Percentiles rank a stretch among this genome's conserved stretches.
Conservation (phyloP, 768 basidiomycete species). For the Tephrocybe sp. region DNA sequence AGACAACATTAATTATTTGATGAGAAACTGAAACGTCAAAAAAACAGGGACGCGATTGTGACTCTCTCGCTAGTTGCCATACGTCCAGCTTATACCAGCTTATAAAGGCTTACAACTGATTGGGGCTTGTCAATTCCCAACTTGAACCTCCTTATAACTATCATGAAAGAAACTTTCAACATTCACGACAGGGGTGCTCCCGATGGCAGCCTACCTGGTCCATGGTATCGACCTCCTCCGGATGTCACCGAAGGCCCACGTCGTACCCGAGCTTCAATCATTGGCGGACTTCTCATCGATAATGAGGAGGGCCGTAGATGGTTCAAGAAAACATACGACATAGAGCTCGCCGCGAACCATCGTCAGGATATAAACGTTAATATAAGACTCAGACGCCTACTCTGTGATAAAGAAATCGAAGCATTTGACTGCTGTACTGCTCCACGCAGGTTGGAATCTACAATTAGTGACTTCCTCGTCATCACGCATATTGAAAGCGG, state of each 20-base stretch:
- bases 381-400: conserved; percentile 7
- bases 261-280: conserved; percentile 9
- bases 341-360: conserved; percentile 16
- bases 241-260: conserved; percentile 8
- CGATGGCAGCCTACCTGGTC: conserved; percentile 6
- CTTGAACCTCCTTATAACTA: too few species aligned
- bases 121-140: too few species aligned
- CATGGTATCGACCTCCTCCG: conserved; percentile 17
- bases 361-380: conserved; percentile 14
- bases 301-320: conserved; percentile 20
- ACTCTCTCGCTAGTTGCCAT: too few species aligned
- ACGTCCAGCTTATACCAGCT: too few species aligned
- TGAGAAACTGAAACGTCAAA: too few species aligned
- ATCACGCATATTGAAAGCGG: conserved; percentile 1
- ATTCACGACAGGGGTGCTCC: neutral
- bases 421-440: conserved; percentile 9
- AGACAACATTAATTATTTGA: too few species aligned
- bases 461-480: conserved; percentile 9
- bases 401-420: conserved; percentile 12
- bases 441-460: conserved; percentile 14
- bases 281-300: conserved; percentile 16
- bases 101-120: too few species aligned
- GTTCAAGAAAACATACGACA: conserved; percentile 14
- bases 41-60: too few species aligned
- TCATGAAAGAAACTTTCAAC: too few species aligned